Evolutionary conservation across 2,329 filamentous ascomycete species (phyloP), one percentile per base, ranked within the genome.

Genomic region (Arthrocladium fulminans): DNA sequence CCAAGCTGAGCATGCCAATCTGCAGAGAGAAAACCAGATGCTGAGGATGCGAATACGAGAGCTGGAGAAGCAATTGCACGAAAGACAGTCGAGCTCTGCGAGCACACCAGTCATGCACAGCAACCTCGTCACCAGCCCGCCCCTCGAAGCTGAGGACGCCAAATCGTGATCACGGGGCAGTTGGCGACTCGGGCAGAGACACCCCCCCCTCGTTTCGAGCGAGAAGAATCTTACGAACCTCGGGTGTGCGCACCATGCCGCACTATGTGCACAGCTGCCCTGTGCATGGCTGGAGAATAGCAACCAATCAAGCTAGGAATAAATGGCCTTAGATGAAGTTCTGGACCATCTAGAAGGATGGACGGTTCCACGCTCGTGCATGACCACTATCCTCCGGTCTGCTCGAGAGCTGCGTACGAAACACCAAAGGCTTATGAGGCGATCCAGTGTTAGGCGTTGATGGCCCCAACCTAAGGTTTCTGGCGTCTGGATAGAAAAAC

Each of bases 1-100:
- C 51, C 71, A 73, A 54, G 67, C 70, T 17, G 71, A 74, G 52
- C 69, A 69, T 7, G 63, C 67, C 23, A 71, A 64, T 54, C 56
- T 74, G 24, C 65, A 63, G 8, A 62, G 71, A 34, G 71, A 74
- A 50, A 74, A 74, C 46, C 68, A 71, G 51, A 70, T 74, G 62
- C 60, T 74, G 30, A 65, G 67, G 19, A 62, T 67, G 52, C 61
- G 71, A 10, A 72, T 74, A 44, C 64, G 69, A 29, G 71, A 74
- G 50, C 57, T 74, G 34, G 57, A 60, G 41, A 59, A 55, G 41
- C 57, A 59, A 42, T 41, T 59, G 15, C 51, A 48, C 34, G 57
- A 59, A 27, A 45, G 52, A 47, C 32, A 47, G 9, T 12, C n/a
- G 13, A 55, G 43, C 22, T 25, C 48, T 8, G 24, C 45, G 1